phyloP scores from a whole-genome alignment of 2,329 filamentous ascomycete species.

The Fusarium phyllophilum region DNA sequence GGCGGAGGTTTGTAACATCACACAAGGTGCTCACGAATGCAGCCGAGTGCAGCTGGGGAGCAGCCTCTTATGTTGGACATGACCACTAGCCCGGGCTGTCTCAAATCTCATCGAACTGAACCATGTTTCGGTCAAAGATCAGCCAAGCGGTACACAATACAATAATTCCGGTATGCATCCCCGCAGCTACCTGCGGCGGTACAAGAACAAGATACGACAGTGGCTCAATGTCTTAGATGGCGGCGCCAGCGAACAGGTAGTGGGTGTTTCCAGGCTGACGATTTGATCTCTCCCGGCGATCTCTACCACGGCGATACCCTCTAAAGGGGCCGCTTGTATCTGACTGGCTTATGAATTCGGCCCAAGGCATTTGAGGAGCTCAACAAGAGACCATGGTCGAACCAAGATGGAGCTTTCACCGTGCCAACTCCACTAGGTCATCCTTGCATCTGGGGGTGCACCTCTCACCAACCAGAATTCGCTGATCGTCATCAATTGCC shows the following conservation, averaged over 20 bases:
- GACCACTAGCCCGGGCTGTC: slow-evolving; percentile 16
- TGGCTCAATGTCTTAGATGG: slow-evolving; percentile 35
- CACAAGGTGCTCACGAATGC: neutral
- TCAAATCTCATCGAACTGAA: slow-evolving; percentile 14
- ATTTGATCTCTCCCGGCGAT: slow-evolving; percentile 21
- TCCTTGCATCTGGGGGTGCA: slow-evolving; percentile 15
- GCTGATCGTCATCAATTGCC: slow-evolving; percentile 28
- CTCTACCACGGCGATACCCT: slow-evolving; percentile 13
- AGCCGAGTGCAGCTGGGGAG: slow-evolving; percentile 1
- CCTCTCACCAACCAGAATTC: slow-evolving; percentile 24
- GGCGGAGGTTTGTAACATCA: neutral
- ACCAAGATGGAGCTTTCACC: slow-evolving; percentile 11
- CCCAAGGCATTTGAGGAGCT: slow-evolving; percentile 20
- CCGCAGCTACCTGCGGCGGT: slow-evolving; percentile 1
- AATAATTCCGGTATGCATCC: slow-evolving; percentile 26
- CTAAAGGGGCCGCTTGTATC: neutral
- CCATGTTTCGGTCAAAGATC: neutral
- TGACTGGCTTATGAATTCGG: slow-evolving; percentile 12
- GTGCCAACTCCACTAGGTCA: slow-evolving; percentile 13
- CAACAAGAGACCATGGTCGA: neutral
- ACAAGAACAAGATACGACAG: slow-evolving; percentile 11
- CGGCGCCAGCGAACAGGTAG: slow-evolving; percentile 8
- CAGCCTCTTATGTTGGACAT: slow-evolving; percentile 26
- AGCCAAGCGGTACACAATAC: neutral
- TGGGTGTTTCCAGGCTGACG: slow-evolving; percentile 11